These are phyloP conservation scores for Rhododendron griersonianum DNA, from an alignment of 148 eudicot genomes.

Conservation along the genomic window DNA sequence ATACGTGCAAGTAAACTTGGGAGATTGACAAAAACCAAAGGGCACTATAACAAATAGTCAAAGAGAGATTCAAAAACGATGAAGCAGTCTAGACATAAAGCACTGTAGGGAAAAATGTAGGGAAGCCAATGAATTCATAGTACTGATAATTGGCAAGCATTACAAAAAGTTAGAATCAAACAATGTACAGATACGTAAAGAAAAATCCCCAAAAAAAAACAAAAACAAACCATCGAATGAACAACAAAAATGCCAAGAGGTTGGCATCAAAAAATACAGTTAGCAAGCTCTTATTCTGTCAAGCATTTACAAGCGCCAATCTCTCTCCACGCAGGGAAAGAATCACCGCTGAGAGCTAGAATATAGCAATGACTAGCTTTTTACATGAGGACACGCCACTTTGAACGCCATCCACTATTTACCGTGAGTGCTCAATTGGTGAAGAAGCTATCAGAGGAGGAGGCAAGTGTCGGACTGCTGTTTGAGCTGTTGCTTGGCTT, in stretches of 20 bases:
- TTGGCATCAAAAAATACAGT: constrained; percentile 4
- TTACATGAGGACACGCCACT: background rate
- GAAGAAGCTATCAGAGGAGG: constrained; percentile 34
- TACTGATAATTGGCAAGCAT: background rate
- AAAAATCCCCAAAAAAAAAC: background rate
- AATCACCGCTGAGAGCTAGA: constrained; percentile 10
- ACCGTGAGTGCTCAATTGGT: background rate
- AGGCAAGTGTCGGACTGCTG: constrained; percentile 58
- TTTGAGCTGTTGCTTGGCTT: constrained; percentile 67
- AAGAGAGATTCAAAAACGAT: background rate
- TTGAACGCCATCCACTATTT: background rate
- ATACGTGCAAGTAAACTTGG: no score
- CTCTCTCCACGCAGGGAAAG: constrained; percentile 7
- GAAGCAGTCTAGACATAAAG: no score
- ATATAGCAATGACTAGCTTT: background rate
- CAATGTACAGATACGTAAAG: background rate
- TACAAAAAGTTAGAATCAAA: background rate
- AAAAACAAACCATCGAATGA: background rate
- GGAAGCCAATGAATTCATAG: background rate
- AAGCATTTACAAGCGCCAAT: constrained; percentile 21
- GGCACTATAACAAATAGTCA: background rate
- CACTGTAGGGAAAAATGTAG: background rate
- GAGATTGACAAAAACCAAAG: no score
- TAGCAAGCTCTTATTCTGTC: constrained; percentile 25
- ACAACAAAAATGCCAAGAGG: constrained; percentile 15